Percentiles rank a stretch among this genome's conserved stretches.
Conservation (phyloP, 306 rosid species). For the Corylus americana region DNA sequence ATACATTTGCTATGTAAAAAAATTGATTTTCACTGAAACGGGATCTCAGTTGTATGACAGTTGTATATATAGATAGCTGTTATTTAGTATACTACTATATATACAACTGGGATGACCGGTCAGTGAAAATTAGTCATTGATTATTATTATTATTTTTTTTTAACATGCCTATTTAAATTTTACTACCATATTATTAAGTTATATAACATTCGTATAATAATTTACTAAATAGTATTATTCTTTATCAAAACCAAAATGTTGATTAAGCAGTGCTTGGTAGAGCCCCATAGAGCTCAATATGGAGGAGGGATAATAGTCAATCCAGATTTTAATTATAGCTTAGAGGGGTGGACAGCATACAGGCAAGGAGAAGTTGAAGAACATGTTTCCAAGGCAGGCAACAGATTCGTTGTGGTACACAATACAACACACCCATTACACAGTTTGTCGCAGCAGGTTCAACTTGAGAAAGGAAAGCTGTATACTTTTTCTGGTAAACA, state of each 20-base stretch:
- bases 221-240: too few relatives aligned
- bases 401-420: constrained; percentile 53
- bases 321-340: constrained; percentile 59
- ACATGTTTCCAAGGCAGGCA: constrained; percentile 51
- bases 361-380: constrained; percentile 58
- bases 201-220: too few relatives aligned
- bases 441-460: constrained; percentile 63
- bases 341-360: constrained; percentile 58
- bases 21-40: too few relatives aligned
- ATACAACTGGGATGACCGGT: too few relatives aligned
- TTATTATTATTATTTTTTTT: too few relatives aligned
- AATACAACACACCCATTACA: constrained; percentile 49
- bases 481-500: constrained; percentile 61
- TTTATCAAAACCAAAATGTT: constrained; percentile 10
- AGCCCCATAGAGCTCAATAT: constrained; percentile 53
- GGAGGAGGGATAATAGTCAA: constrained; percentile 85
- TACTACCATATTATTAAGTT: too few relatives aligned
- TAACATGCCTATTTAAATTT: too few relatives aligned
- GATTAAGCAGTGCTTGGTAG: constrained; percentile 60
- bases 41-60: too few relatives aligned
- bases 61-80: too few relatives aligned
- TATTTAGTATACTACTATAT: too few relatives aligned
- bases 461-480: constrained; percentile 45
- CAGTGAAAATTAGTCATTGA: too few relatives aligned
- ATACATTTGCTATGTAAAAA: too few relatives aligned